A percentile compares a stretch with the other conserved stretches of the same genome.
These are phyloP conservation scores for Suhomyces vadensis DNA, from an alignment of 805 yeast genomes.

Conservation along the genomic window DNA sequence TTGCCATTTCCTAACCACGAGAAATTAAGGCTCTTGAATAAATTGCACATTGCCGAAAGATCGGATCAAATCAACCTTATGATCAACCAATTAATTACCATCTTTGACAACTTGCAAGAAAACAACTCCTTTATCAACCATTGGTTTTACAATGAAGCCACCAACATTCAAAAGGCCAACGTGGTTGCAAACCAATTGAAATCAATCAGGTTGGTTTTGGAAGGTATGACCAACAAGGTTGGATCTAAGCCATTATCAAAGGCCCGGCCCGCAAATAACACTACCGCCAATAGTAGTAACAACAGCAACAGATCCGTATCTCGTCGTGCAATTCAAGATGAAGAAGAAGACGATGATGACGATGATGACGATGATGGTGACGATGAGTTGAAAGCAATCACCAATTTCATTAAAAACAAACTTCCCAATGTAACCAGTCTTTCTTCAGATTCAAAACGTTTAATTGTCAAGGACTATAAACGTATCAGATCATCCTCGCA, in stretches of 20 bases:
- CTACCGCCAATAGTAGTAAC: no score
- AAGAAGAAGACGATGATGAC: constrained; percentile 17
- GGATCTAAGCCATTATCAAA: constrained; percentile 14
- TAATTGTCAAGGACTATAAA: constrained; percentile 51
- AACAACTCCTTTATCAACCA: constrained; percentile 40
- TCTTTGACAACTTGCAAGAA: constrained; percentile 37
- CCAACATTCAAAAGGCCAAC: constrained; percentile 52
- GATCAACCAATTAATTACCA: constrained; percentile 33
- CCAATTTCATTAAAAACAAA: constrained; percentile 36
- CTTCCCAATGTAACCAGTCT: constrained; percentile 37
- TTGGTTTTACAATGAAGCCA: constrained; percentile 51
- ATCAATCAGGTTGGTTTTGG: constrained; percentile 50
- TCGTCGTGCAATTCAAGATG: constrained; percentile 20
- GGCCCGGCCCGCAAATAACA: constrained; percentile 22
- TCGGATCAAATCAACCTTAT: constrained; percentile 29
- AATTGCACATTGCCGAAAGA: constrained; percentile 35
- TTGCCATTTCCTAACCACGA: constrained; percentile 50
- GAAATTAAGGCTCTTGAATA: constrained; percentile 40
- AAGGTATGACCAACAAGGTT: constrained; percentile 40
- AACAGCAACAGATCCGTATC: constrained; percentile 24
- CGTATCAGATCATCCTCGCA: constrained; percentile 49
- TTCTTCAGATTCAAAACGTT: constrained; percentile 40
- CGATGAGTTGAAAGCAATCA: constrained; percentile 40
- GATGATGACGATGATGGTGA: constrained; percentile 47
- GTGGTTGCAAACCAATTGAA: constrained; percentile 57